Evolutionary conservation across 768 basidiomycete species (phyloP).

Genomic region (Agaricus sinodeliciosus): DNA sequence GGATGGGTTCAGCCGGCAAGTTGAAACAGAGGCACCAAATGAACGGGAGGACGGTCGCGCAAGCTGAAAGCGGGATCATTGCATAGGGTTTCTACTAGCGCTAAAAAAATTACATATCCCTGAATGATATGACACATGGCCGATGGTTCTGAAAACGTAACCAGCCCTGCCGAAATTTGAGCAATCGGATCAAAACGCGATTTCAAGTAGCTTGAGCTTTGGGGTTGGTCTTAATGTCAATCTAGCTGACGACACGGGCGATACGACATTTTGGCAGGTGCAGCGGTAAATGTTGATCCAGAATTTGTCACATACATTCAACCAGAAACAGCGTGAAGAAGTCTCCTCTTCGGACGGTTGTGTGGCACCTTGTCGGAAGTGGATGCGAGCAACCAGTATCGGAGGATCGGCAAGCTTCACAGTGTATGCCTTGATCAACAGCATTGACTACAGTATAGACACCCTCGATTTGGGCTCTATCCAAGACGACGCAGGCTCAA

Average conservation of each 20-base stretch:
- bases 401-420: constrained; percentile 29
- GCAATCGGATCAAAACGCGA: no score
- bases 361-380: constrained; percentile 51
- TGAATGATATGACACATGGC: no score
- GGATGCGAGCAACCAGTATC: constrained; percentile 49
- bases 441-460: constrained; percentile 45
- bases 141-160: no score
- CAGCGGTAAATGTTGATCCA: background rate
- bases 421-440: constrained; percentile 40
- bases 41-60: no score
- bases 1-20: background rate
- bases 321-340: constrained; percentile 25
- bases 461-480: constrained; percentile 26
- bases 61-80: no score
- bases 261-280: background rate
- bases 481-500: no score
- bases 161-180: no score
- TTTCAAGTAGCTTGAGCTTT: no score
- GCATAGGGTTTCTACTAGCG: no score
- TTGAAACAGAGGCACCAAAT: no score
- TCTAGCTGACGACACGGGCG: background rate
- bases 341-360: constrained; percentile 37
- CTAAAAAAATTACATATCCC: no score
- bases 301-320: background rate
- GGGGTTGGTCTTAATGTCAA: no score